Evolutionary conservation across 2,329 filamentous ascomycete species (phyloP).

Genomic region (Tolypocladium cylindrosporum): DNA sequence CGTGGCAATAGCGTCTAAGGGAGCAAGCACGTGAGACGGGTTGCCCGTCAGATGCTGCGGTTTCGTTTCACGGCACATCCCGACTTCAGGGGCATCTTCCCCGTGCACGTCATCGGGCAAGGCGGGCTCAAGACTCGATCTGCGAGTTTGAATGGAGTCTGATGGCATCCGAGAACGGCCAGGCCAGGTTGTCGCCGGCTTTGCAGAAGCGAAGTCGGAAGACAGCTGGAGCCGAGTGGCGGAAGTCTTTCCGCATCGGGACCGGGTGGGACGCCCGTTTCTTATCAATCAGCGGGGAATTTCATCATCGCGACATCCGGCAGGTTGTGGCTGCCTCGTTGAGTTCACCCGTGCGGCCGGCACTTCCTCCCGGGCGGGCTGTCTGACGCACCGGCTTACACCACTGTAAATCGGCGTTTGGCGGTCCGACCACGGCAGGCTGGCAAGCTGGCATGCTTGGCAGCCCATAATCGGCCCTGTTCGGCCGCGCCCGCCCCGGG

Average conservation of each 20-base stretch:
- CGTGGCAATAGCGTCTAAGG: background rate
- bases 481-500: background rate
- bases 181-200: background rate
- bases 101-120: background rate
- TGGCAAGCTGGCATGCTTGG: background rate
- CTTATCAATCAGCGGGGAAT: conserved; percentile 5
- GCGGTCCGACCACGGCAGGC: background rate
- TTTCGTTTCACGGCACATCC: too few species aligned
- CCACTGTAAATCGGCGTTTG: background rate
- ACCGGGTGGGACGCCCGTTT: background rate
- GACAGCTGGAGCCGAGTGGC: background rate
- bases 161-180: background rate
- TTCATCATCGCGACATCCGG: background rate
- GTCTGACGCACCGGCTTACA: background rate
- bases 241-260: background rate
- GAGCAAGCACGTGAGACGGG: background rate
- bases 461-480: background rate
- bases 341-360: background rate
- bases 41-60: background rate
- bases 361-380: background rate
- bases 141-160: background rate
- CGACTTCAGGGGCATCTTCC: background rate
- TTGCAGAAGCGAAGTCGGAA: background rate
- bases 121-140: background rate
- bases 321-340: background rate